Evolutionary conservation across 202 grass and related monocot species (phyloP), one percentile per base, ranked within the genome.

Genomic region (Setaria italica): DNA sequence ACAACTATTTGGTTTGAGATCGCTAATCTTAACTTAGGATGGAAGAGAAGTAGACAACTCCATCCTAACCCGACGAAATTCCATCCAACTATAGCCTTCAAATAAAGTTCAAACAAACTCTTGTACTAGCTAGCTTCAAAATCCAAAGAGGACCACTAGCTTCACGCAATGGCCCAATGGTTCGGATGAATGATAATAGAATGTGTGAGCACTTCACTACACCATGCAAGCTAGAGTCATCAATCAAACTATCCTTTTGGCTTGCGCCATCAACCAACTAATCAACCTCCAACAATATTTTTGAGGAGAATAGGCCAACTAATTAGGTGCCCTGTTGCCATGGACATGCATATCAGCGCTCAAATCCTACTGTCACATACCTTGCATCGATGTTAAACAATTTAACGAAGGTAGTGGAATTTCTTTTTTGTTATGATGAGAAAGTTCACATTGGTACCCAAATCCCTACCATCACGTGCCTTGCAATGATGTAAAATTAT

Each of bases 161-260:
- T 17, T 63, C 70, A 25, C 15, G 5, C 10, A 71, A 35, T 25
- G 67, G 30, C 14, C 25, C 12, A 56, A 83, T 20, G 60, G 3
- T 65, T 60, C 46, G 21, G 78, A 43, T 11, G 32, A 25, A 73
- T 16, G 7, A 34, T 34, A 2, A 15, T 63, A 80, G 33, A 80
- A 72, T 37, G n/a, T 43, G 32, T 51, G 15, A 21, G 11, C 13
- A 67, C 41, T 60, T 33, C 37, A 81, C 15, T 74, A 35, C 62
- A 34, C 20, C 15, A 5, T 9, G 20, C 41, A 45, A 62, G 67
- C 70, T 70, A 60, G 58, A 62, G 62, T 56, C 74, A 89, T 81
- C 63, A 85, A 51, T 59, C 83, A 70, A 39, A 46, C 58, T 54
- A 87, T 80, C 48, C 67, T 69, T n/a, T 62, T 69, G 53, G 21